These are phyloP conservation scores for Linum usitatissimum DNA, from an alignment of 345 rosid species.

Conservation along the genomic window DNA sequence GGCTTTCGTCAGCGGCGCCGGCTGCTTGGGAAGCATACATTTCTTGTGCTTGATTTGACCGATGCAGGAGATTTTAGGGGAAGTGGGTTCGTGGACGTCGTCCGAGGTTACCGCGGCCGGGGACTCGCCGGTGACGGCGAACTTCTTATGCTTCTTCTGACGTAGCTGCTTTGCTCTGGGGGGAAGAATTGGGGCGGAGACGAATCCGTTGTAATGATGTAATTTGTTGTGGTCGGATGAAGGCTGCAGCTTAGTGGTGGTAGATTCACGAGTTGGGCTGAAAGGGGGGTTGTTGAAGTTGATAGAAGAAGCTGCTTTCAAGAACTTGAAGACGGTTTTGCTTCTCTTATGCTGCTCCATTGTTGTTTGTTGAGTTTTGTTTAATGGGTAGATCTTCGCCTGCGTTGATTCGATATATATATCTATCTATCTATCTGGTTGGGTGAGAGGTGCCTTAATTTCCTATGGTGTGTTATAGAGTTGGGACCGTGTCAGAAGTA, in stretches of 20 bases:
- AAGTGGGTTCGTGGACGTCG: neutral
- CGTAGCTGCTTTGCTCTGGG: neutral
- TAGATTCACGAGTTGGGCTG: neutral
- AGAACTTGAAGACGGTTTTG: neutral
- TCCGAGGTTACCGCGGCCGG: neutral
- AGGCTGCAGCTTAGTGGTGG: neutral
- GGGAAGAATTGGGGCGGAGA: neutral
- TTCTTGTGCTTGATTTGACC: conserved; percentile 6
- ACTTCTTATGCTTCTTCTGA: neutral
- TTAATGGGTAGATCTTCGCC: too few relatives aligned
- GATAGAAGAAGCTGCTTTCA: neutral
- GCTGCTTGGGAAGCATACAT: neutral
- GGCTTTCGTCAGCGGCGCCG: neutral
- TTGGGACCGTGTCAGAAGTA: too few relatives aligned
- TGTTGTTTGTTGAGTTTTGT: neutral
- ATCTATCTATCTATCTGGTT: too few relatives aligned
- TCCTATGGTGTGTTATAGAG: too few relatives aligned
- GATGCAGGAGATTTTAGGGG: conserved; percentile 3
- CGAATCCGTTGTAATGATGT: neutral
- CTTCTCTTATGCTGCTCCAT: neutral
- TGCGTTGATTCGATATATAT: too few relatives aligned
- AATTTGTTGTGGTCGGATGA: neutral
- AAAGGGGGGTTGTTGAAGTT: neutral
- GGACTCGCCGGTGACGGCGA: neutral
- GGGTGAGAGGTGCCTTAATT: too few relatives aligned